Evolutionary conservation across 495 filamentous ascomycete species (phyloP), one percentile per base, ranked within the genome.

Genomic region (Wilcoxina mikolae): DNA sequence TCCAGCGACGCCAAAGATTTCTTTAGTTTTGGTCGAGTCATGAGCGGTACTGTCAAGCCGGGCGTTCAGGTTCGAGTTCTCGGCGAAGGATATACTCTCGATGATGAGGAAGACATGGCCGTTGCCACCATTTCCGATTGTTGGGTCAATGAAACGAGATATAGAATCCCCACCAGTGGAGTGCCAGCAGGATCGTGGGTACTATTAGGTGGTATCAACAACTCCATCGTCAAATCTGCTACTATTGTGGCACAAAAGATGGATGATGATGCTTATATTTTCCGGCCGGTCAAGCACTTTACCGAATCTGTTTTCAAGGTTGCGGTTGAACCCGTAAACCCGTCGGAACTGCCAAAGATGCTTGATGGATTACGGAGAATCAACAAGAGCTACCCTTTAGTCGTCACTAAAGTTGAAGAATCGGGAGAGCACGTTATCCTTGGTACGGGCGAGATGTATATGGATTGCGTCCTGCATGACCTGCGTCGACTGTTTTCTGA

Each of bases 271-370:
- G 85, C 87, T 1, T 87, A 91, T 65, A 88, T 98, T 55, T 96
- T 98, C 77, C 81, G 80, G 54, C 91, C 91, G 2, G 76, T 98
- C 58, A 78, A 83, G 10, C 91, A 96, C 70, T 90, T 98, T 71
- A 96, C 88, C 41, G 87, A 96, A 67, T 95, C 89, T 2, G 89
- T 98, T 10, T 86, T 96, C 67, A 98, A 98, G 71, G 85, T 98
- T 43, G 91, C 91, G 0, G 88, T 98, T 25, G 91, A 98, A 67
- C 93, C 91, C 4, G 93, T 98, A 68, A 96, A 96, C 64, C 91
- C 91, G 3, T 95, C 89, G 2, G 91, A 98, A 68, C 72, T 98
- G n/a, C 91, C 91, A 0, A 98, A 98, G 70, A 98, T 98, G 91
- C 75, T 98, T 43, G 91, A 98, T 66, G 91, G 91, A 47, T 76